These are phyloP conservation scores for Geotrichum fermentans DNA, from an alignment of 1,139 yeast genomes.

Conservation along the genomic window DNA sequence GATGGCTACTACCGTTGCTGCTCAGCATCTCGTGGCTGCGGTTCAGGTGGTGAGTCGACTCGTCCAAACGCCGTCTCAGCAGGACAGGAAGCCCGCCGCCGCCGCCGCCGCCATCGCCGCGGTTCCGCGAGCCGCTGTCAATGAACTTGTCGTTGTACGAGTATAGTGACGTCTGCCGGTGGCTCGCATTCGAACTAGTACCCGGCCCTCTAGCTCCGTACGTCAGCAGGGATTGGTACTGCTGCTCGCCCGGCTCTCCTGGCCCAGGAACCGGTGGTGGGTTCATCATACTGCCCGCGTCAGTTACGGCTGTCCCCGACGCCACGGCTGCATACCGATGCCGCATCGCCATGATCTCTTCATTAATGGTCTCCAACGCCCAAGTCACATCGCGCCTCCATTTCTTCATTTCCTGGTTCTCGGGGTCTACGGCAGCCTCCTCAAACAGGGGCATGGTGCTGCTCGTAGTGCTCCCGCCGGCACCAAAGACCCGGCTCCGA, in stretches of 20 bases:
- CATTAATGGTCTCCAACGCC: constrained; percentile 34
- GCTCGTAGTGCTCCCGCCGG: too few species aligned
- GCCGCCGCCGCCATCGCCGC: background rate
- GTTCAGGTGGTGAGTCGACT: background rate
- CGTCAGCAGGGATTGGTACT: background rate
- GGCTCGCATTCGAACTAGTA: background rate
- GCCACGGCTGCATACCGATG: constrained; percentile 22
- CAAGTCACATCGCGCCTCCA: constrained; percentile 34
- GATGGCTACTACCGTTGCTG: background rate
- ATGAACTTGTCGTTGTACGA: background rate
- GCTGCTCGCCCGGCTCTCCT: background rate
- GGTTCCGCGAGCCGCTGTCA: background rate
- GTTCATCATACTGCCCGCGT: background rate
- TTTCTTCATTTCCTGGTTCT: constrained; percentile 22
- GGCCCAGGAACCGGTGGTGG: background rate
- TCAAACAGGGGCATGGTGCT: background rate
- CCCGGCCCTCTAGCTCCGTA: background rate
- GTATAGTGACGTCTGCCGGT: background rate
- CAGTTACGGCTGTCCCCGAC: too few species aligned
- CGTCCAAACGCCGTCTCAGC: background rate
- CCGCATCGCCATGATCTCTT: constrained; percentile 30
- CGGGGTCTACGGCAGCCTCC: background rate
- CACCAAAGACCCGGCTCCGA: background rate
- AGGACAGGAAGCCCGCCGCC: background rate
- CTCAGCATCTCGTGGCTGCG: background rate